These are phyloP conservation scores for Phanerodontia chrysosporium DNA, from an alignment of 768 basidiomycete species.

Conservation along the genomic window DNA sequence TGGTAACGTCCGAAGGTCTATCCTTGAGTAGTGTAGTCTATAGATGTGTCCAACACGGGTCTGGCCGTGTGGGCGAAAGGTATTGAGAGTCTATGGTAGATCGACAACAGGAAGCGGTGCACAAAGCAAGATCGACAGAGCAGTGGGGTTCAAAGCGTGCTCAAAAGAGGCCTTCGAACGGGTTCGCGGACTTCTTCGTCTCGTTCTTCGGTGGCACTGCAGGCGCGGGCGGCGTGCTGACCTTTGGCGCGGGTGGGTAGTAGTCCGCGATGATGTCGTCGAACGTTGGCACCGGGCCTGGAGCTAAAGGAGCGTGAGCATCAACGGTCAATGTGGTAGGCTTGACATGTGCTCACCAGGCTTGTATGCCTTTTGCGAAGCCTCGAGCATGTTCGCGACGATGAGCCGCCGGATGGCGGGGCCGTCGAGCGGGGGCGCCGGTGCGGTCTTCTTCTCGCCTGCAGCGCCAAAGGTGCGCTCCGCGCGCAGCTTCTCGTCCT, in stretches of 20 bases:
- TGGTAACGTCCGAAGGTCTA: no score
- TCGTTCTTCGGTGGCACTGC: conserved; percentile 14
- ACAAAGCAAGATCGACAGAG: no score
- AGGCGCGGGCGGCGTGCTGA: conserved; percentile 12
- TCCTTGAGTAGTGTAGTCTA: no score
- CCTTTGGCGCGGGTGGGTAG: conserved; percentile 36
- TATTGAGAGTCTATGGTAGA: no score
- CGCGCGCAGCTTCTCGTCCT: conserved; percentile 33
- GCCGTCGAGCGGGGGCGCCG: conserved; percentile 52
- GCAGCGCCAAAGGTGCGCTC: conserved; percentile 16
- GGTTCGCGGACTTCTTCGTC: conserved; percentile 14
- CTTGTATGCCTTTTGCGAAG: conserved; percentile 46
- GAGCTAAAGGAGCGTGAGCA: conserved; percentile 27
- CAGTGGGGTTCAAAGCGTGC: no score
- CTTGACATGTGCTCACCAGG: conserved; percentile 36
- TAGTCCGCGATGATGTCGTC: conserved; percentile 77
- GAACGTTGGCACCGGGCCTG: conserved; percentile 49
- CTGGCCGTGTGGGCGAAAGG: no score
- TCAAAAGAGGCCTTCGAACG: conserved; percentile 17
- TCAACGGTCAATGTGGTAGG: neutral
- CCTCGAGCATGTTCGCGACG: conserved; percentile 53
- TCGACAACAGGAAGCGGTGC: no score
- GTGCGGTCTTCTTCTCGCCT: conserved; percentile 11
- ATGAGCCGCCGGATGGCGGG: conserved; percentile 62
- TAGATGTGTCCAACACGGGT: no score